Conservation (phyloP, 805 yeast species). For the Suhomyces kilbournensis region DNA sequence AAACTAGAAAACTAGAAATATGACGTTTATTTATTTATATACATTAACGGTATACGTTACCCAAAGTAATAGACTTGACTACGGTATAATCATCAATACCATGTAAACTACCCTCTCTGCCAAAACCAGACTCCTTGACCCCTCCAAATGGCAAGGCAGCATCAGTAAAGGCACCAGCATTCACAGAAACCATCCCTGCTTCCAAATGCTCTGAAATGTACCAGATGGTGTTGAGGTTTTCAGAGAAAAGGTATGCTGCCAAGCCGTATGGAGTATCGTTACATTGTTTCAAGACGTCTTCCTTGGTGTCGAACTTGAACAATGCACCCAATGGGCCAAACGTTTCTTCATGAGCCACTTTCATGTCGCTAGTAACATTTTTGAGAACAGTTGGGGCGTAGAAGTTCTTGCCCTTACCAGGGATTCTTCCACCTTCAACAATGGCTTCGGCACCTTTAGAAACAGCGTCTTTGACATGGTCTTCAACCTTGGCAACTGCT, state of each 20-base stretch:
- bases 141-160: slow-evolving; percentile 60
- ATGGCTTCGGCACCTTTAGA: slow-evolving; percentile 52
- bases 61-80: slow-evolving; percentile 50
- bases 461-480: slow-evolving; percentile 53
- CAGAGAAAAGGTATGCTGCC: slow-evolving; percentile 58
- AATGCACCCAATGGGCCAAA: slow-evolving; percentile 66
- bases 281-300: slow-evolving; percentile 52
- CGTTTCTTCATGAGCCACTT: slow-evolving; percentile 55
- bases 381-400: slow-evolving; percentile 54
- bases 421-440: slow-evolving; percentile 50
- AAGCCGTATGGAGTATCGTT: slow-evolving; percentile 57
- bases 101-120: slow-evolving; percentile 63
- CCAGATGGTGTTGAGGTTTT: slow-evolving; percentile 48
- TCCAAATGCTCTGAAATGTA: slow-evolving; percentile 56
- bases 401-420: slow-evolving; percentile 49
- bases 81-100: slow-evolving; percentile 62
- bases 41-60: slow-evolving; percentile 30
- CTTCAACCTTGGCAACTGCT: slow-evolving; percentile 52
- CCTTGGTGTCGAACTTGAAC: slow-evolving; percentile 49
- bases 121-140: slow-evolving; percentile 64
- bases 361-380: slow-evolving; percentile 49
- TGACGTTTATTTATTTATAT: too few relatives aligned
- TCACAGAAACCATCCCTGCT: slow-evolving; percentile 64
- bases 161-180: slow-evolving; percentile 57
- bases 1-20: too few relatives aligned